Base-by-base conservation (phyloP, 208 protist genomes). In the Herpetomonas samuelpessoai region DNA sequence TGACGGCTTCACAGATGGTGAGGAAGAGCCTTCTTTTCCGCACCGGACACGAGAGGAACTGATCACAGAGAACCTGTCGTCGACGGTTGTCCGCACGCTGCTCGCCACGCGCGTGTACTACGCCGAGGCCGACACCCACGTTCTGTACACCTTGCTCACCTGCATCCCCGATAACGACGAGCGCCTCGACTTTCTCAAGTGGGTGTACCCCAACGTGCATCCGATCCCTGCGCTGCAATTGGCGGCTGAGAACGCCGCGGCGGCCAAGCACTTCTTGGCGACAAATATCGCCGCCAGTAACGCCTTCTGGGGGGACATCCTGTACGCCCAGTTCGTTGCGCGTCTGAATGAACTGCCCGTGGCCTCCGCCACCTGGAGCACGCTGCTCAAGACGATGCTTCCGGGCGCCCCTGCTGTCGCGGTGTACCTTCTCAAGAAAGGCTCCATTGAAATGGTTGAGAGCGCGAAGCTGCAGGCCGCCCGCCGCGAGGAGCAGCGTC, bases 301-400 rank as follows among this genome's bases (percentile, higher is more conserved):
- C 62, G 82, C 86, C n/a, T 84, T 93, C 68, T 93, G 86, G 86
- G 76, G 70, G 18, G 88, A 85, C 60, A 54, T 93, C 28, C 62
- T 93, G 22, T 93, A 88, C 68, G 74, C 78, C 1, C 82, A 84
- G 57, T 93, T 77, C 64, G 76, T 72, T 0, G 70, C 64, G 18
- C 65, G 71, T 48, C 65, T 93, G 39, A 74, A 88, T 49, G 74
- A 81, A 29, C 55, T 82, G 6, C 45, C 56, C 31, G 65, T 77
- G 22, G 64, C 66, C 24, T 57, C 69, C 24, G 69, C 74, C 6
- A 67, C 78, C 63, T 93, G 86, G 86, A 86, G 69, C 49, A 50
- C 61, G 35, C 57, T 93, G 57, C 70, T 93, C 16, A 81, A 66
- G 57, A 59, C 83, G 14, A 68, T 93, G 2, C 77, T 93, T 9